A percentile compares a stretch with the other conserved stretches of the same genome.
These are phyloP conservation scores for Amaranthus cruentus DNA, from an alignment of 148 eudicot genomes.

Conservation along the genomic window DNA sequence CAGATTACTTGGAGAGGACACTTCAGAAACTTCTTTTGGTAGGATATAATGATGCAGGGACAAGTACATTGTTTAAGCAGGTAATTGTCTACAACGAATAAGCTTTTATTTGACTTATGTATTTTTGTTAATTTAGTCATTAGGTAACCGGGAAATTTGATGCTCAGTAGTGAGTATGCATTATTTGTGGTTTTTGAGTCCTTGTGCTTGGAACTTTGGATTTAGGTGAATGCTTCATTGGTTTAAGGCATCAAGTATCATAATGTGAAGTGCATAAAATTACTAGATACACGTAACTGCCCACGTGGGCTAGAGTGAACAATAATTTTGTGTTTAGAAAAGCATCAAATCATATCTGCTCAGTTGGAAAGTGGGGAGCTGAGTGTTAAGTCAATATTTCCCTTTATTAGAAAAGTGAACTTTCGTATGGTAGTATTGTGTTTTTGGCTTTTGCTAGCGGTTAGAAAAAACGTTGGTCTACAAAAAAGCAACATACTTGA, in stretches of 20 bases:
- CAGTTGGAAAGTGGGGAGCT: neutral
- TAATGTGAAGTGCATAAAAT: neutral
- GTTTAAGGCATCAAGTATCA: neutral
- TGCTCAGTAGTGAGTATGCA: neutral
- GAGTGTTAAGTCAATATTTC: neutral
- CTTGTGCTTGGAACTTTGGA: neutral
- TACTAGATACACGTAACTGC: neutral
- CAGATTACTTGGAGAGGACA: constrained; percentile 62
- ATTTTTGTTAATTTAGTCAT: neutral
- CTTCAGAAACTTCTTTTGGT: constrained; percentile 79
- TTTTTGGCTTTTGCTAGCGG: no score
- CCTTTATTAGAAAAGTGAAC: no score
- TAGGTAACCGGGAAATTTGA: neutral
- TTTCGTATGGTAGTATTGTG: no score
- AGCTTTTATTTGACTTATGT: constrained; percentile 6
- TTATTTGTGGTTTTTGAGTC: neutral
- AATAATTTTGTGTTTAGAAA: neutral
- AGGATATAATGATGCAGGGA: constrained; percentile 82
- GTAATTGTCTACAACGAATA: constrained; percentile 27
- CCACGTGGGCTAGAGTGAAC: neutral
- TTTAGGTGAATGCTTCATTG: neutral
- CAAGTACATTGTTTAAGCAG: constrained; percentile 96
- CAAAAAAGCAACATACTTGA: no score
- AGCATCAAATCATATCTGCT: neutral
- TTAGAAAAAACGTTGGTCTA: no score